These are phyloP conservation scores for Spathaspora sp. DNA, from an alignment of 1,139 yeast genomes.

Conservation along the genomic window DNA sequence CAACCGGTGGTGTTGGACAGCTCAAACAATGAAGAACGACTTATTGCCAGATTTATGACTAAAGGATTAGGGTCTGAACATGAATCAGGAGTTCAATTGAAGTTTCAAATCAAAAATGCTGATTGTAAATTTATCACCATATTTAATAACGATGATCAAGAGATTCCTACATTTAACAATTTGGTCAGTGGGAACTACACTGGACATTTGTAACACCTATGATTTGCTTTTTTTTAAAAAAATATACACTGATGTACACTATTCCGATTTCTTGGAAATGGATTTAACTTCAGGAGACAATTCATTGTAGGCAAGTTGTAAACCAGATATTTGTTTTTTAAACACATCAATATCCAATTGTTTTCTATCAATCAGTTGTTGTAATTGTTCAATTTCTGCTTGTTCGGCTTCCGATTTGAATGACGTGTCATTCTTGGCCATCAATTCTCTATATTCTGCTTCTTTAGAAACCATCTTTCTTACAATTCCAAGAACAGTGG, in stretches of 20 bases:
- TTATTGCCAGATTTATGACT: conserved; percentile 73
- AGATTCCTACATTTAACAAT: conserved; percentile 32
- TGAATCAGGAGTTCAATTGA: conserved; percentile 67
- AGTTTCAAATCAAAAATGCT: conserved; percentile 46
- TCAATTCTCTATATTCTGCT: conserved; percentile 34
- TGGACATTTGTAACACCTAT: conserved; percentile 20
- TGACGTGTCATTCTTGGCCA: conserved; percentile 16
- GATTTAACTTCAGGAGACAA: conserved; percentile 22
- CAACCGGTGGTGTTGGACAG: conserved; percentile 43
- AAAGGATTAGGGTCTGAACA: conserved; percentile 62
- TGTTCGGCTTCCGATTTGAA: conserved; percentile 22
- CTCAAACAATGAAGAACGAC: conserved; percentile 49
- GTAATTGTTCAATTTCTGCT: conserved; percentile 36
- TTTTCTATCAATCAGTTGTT: conserved; percentile 43
- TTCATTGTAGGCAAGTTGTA: conserved; percentile 53
- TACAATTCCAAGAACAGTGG: conserved; percentile 55
- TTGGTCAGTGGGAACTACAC: conserved; percentile 39
- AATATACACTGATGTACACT: background rate
- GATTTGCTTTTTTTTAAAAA: background rate
- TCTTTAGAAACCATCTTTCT: conserved; percentile 61
- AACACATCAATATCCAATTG: conserved; percentile 50
- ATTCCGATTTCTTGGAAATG: background rate
- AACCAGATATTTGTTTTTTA: conserved; percentile 52
- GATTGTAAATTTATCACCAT: conserved; percentile 24
- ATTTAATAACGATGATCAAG: conserved; percentile 17